Evolutionary conservation across 2,329 filamentous ascomycete species (phyloP).

Genomic region (Helotiales sp.): DNA sequence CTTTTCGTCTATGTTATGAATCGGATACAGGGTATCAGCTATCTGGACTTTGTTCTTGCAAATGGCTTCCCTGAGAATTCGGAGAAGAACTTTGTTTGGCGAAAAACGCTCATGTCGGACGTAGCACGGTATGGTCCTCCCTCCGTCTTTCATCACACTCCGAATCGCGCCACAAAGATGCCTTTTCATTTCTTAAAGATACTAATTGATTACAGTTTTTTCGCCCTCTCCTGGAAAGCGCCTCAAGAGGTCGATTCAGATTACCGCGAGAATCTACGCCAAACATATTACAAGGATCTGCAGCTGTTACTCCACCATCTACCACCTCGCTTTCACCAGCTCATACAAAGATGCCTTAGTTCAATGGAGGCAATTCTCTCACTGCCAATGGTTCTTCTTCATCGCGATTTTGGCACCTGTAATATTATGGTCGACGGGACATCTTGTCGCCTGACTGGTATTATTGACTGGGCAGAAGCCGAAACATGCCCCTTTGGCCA

Average conservation of each 20-base stretch:
- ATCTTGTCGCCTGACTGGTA: constrained; percentile 46
- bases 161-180: constrained; percentile 18
- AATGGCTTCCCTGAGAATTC: constrained; percentile 48
- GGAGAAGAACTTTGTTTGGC: constrained; percentile 41
- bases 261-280: constrained; percentile 36
- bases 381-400: constrained; percentile 48
- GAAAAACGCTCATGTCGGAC: constrained; percentile 46
- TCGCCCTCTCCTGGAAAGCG: constrained; percentile 47
- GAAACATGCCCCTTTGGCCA: constrained; percentile 48
- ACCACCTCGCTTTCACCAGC: constrained; percentile 44
- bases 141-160: constrained; percentile 15
- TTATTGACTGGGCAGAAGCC: constrained; percentile 51
- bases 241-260: constrained; percentile 41
- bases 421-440: constrained; percentile 49
- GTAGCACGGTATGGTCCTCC: constrained; percentile 29
- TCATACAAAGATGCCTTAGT: constrained; percentile 42
- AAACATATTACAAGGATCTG: constrained; percentile 44
- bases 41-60: too few species aligned
- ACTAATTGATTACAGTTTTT: constrained; percentile 43
- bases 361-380: constrained; percentile 45
- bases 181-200: constrained; percentile 31
- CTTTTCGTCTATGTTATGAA: too few species aligned
- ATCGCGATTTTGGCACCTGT: constrained; percentile 46
- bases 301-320: constrained; percentile 43
- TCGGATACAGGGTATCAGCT: too few species aligned